Evolutionary conservation across 169 alveolate species (phyloP), one percentile per base, ranked within the genome.

Genomic region (Eimeria sp.): DNA sequence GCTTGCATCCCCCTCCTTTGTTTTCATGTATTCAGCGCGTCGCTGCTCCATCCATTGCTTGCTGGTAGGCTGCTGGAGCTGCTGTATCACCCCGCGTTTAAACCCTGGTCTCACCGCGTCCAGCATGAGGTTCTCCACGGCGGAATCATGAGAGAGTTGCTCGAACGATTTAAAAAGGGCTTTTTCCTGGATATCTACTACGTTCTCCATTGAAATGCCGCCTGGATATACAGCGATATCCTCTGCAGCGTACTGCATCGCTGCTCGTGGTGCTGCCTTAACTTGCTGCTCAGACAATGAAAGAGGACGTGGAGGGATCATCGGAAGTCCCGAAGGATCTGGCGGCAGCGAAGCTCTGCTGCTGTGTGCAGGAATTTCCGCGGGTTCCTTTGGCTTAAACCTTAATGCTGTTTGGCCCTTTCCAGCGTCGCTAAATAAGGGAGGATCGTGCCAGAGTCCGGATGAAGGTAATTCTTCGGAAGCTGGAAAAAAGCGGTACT

Each of bases 391-490:
- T 10, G 27, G 92, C 70, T 22, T 84, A 47, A 84, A 34, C 54
- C 11, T 27, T 57, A 84, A 40, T n/a, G 92, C 92, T 27, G 92
- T 84, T 58, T 84, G 92, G 34, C 92, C 92, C 57, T 61, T 84
- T 84, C 92, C 92, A 27, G 76, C 92, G 75, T 84, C 92, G 43
- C 76, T 84, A 57, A 84, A 84, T 20, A 63, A 40, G 40, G 70
- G 43, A 40, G 92, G 92, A 34, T 75, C 95, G 40, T 78, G 96
- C 92, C 92, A 92, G 25, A 92, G 86, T 3, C 96, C 96, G 3
- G 96, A 70, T 45, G 27, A 51, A 76, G 96, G 96, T 84, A 92
- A 67, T 34, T 65, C 78, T 25, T 86, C 87, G 5, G 96, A 58
- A 1, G 92, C 43, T 5, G 96, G 72, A 70, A 58, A 34, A 47